A percentile compares a stretch with the other conserved stretches of the same genome.
These are phyloP conservation scores for Musa itinerans DNA, from an alignment of 176 grass and related monocot species.

Conservation along the genomic window DNA sequence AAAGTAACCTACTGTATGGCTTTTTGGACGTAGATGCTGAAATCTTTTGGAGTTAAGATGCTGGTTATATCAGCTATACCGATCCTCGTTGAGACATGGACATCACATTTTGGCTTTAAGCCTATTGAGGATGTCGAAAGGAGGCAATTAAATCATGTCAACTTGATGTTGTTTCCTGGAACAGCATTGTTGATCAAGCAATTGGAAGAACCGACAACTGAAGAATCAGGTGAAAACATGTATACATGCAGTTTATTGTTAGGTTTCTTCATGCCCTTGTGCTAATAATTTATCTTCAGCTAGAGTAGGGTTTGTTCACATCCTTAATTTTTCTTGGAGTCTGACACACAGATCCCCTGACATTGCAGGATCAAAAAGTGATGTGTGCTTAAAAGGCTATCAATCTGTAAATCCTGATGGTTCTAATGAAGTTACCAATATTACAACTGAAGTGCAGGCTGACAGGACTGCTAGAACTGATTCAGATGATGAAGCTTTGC, in stretches of 20 bases:
- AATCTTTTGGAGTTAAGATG: conserved; percentile 70
- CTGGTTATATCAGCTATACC: conserved; percentile 92
- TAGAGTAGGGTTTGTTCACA: not conserved
- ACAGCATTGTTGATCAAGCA: conserved; percentile 72
- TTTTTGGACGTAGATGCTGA: conserved; percentile 57
- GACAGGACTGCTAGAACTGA: not conserved
- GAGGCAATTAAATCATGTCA: conserved; percentile 53
- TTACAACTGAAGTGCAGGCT: not conserved
- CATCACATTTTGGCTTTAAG: conserved; percentile 87
- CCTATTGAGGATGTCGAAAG: conserved; percentile 64
- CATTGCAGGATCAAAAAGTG: not conserved
- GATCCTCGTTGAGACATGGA: conserved; percentile 85
- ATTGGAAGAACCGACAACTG: conserved; percentile 37
- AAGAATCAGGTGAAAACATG: conserved; percentile 51
- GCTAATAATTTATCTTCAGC: not conserved
- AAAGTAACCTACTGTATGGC: not conserved
- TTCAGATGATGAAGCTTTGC: conserved; percentile 7
- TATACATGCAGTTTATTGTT: conserved; percentile 5
- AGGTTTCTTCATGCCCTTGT: not conserved
- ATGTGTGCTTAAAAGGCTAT: not conserved
- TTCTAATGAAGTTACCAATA: not conserved
- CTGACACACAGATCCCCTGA: not conserved
- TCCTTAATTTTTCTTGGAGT: conserved; percentile 20
- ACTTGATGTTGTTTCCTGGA: conserved; percentile 92
- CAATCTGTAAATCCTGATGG: not conserved